Evolutionary conservation across 2,329 filamentous ascomycete species (phyloP).

Genomic region (Trichoderma sp.): DNA sequence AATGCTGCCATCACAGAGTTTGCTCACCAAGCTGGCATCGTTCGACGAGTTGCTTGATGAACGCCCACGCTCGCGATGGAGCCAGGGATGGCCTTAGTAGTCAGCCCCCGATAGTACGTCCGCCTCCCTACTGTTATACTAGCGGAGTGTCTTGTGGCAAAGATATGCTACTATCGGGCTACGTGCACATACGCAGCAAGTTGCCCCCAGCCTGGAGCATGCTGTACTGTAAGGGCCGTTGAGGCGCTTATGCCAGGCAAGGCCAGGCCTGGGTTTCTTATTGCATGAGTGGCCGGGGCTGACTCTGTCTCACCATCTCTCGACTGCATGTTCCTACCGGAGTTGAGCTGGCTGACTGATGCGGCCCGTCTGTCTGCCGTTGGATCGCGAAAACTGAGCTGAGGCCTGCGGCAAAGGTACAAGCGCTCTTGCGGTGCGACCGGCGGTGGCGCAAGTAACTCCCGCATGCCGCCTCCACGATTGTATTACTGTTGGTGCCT

Average conservation of each 20-base stretch:
- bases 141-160: neutral
- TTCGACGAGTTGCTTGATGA: neutral
- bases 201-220: neutral
- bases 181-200: neutral
- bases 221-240: neutral
- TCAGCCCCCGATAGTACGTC: constrained; percentile 8
- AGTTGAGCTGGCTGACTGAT: constrained; percentile 11
- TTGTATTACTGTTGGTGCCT: neutral
- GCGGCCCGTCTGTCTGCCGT: neutral
- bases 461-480: neutral
- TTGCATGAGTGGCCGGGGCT: constrained; percentile 18
- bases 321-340: constrained; percentile 1
- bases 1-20: neutral
- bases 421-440: neutral
- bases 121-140: constrained; percentile 2
- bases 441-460: neutral
- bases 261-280: constrained; percentile 12
- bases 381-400: neutral
- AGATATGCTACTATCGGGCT: neutral
- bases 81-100: constrained; percentile 5
- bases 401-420: constrained; percentile 12
- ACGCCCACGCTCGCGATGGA: neutral
- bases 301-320: constrained; percentile 13
- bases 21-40: neutral
- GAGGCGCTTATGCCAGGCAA: constrained; percentile 9